These are phyloP conservation scores for Epichloe amarillans DNA, from an alignment of 2,329 filamentous ascomycete species.

Conservation along the genomic window DNA sequence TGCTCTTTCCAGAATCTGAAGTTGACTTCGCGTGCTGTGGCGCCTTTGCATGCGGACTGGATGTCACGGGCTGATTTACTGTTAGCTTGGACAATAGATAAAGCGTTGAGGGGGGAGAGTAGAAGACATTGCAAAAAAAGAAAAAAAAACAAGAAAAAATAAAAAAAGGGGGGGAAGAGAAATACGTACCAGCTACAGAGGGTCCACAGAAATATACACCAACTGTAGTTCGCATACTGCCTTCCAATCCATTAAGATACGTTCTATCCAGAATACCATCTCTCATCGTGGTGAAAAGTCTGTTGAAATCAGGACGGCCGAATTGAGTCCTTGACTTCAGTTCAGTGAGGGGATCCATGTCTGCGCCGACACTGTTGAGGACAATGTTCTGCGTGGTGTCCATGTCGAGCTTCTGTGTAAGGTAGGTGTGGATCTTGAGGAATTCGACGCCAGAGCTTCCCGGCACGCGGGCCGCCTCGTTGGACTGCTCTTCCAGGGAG, in stretches of 20 bases:
- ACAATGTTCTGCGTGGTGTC: constrained; percentile 96
- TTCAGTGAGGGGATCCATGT: constrained; percentile 83
- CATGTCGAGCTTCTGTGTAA: constrained; percentile 83
- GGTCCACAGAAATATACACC: constrained; percentile 98
- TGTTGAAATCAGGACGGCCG: constrained; percentile 77
- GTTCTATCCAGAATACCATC: constrained; percentile 74
- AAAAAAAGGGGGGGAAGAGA: too few relatives aligned
- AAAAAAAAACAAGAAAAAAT: neutral
- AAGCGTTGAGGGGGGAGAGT: too few relatives aligned
- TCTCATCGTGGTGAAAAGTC: constrained; percentile 72
- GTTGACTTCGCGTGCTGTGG: constrained; percentile 63
- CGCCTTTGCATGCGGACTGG: constrained; percentile 62
- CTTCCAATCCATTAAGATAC: constrained; percentile 73
- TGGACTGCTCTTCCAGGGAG: constrained; percentile 77
- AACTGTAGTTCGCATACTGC: constrained; percentile 65
- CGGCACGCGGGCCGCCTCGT: constrained; percentile 51
- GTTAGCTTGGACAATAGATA: neutral
- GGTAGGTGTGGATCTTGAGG: constrained; percentile 93
- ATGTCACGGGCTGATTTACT: constrained; percentile 63
- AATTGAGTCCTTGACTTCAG: constrained; percentile 85
- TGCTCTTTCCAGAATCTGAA: constrained; percentile 99
- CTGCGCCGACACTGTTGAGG: constrained; percentile 81
- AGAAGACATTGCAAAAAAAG: too few relatives aligned
- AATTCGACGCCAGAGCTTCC: constrained; percentile 66
- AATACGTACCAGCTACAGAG: constrained; percentile 44